Percentiles rank a stretch among this genome's conserved stretches.
These are phyloP conservation scores for Chenopodium quinoa DNA, from an alignment of 148 eudicot species.

Conservation along the genomic window DNA sequence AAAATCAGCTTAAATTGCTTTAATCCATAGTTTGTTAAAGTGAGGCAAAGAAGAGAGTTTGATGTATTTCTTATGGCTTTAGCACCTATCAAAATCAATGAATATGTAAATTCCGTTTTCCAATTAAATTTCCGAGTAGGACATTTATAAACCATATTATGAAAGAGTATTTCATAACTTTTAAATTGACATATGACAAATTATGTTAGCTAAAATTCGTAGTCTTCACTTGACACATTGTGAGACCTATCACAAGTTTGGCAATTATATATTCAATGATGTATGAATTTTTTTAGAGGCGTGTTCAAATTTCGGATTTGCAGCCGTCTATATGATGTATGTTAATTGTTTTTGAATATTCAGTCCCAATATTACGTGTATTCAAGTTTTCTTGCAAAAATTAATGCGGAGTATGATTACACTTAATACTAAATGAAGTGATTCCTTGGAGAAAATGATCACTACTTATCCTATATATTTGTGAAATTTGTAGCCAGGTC, in stretches of 20 bases:
- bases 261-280: not conserved
- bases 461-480: not conserved
- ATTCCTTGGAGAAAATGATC: not conserved
- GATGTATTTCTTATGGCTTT: too few relatives aligned
- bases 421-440: not conserved
- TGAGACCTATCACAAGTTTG: not conserved
- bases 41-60: too few relatives aligned
- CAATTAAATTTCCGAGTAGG: too few relatives aligned
- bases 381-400: not conserved
- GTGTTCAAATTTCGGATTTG: not conserved
- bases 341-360: not conserved
- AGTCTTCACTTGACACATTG: not conserved
- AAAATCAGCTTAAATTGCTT: not conserved
- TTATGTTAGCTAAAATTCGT: too few relatives aligned
- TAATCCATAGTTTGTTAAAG: too few relatives aligned
- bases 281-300: not conserved
- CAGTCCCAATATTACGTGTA: not conserved
- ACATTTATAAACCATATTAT: too few relatives aligned
- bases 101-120: too few relatives aligned
- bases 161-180: too few relatives aligned
- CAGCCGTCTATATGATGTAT: too few relatives aligned
- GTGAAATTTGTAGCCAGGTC: slow-evolving; percentile 2
- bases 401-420: not conserved
- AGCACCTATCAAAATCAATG: too few relatives aligned
- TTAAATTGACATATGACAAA: too few relatives aligned